phyloP scores from a whole-genome alignment of 2,329 filamentous ascomycete species.

The Coniosporium tulheliwenetii region DNA sequence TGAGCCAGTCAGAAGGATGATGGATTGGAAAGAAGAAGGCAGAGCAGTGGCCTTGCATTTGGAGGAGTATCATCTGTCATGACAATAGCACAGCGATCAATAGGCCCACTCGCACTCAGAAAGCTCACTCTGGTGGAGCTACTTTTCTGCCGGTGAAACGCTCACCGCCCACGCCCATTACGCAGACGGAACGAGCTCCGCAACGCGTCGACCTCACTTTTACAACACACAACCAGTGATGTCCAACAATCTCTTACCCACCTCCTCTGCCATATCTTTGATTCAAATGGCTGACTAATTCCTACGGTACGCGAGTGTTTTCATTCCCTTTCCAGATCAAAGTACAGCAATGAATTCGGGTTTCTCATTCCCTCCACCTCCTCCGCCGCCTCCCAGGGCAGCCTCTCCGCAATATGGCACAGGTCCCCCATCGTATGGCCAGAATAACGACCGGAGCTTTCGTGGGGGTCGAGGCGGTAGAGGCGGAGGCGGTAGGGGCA shows the following conservation, averaged over 20 bases:
- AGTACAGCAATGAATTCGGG: slow-evolving; percentile 1
- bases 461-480: slow-evolving; percentile 12
- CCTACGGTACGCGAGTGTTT: background rate
- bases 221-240: too few relatives aligned
- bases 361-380: slow-evolving; percentile 33
- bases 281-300: background rate
- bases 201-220: too few relatives aligned
- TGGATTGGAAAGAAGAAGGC: background rate
- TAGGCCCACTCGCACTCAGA: background rate
- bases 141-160: background rate
- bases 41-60: background rate
- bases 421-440: background rate
- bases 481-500: slow-evolving; percentile 14
- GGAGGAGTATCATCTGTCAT: background rate
- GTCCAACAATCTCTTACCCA: too few relatives aligned
- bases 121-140: background rate
- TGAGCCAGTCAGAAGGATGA: background rate
- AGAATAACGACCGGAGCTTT: slow-evolving; percentile 12
- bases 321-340: background rate
- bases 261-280: background rate
- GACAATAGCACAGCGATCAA: background rate
- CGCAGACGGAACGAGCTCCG: background rate
- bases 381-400: slow-evolving; percentile 20
- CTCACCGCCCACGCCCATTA: background rate
- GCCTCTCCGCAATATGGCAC: background rate